These are phyloP conservation scores for Debaryomyces udenii DNA, from an alignment of 1,139 yeast species.

Conservation along the genomic window DNA sequence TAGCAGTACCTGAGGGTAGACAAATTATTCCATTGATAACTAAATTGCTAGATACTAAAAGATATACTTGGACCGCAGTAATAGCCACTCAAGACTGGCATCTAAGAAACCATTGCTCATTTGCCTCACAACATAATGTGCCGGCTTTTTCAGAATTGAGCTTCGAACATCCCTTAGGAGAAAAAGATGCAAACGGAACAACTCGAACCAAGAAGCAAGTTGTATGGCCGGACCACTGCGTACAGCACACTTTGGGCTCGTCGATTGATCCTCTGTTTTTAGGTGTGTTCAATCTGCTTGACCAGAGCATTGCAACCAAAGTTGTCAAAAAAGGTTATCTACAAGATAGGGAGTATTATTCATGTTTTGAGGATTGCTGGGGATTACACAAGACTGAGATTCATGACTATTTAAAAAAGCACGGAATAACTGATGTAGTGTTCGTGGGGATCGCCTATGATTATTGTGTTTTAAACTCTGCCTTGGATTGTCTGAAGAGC, in stretches of 20 bases:
- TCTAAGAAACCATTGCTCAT: constrained; percentile 74
- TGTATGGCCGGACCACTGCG: constrained; percentile 93
- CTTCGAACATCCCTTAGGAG: constrained; percentile 56
- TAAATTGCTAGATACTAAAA: constrained; percentile 36
- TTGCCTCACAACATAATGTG: constrained; percentile 68
- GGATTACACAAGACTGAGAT: constrained; percentile 70
- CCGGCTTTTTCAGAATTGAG: constrained; percentile 55
- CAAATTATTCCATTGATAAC: constrained; percentile 55
- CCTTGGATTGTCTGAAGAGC: constrained; percentile 60
- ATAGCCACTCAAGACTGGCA: constrained; percentile 91
- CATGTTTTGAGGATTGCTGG: constrained; percentile 88
- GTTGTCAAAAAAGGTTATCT: constrained; percentile 72
- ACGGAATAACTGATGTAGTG: constrained; percentile 60
- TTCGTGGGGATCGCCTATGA: constrained; percentile 87
- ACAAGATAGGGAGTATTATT: constrained; percentile 78
- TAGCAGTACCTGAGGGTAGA: constrained; percentile 74
- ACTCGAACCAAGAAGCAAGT: constrained; percentile 39
- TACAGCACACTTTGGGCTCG: constrained; percentile 70
- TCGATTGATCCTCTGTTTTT: constrained; percentile 54
- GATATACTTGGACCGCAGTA: constrained; percentile 59
- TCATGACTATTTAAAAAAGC: constrained; percentile 43
- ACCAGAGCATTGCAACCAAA: constrained; percentile 29
- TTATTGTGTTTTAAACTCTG: constrained; percentile 78
- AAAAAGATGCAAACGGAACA: constrained; percentile 29
- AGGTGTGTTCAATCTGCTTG: constrained; percentile 26